Percentiles rank a stretch among this genome's conserved stretches.
Evolutionary conservation across 768 basidiomycete species (phyloP).

Genomic region (Kockovaella imperatae): DNA sequence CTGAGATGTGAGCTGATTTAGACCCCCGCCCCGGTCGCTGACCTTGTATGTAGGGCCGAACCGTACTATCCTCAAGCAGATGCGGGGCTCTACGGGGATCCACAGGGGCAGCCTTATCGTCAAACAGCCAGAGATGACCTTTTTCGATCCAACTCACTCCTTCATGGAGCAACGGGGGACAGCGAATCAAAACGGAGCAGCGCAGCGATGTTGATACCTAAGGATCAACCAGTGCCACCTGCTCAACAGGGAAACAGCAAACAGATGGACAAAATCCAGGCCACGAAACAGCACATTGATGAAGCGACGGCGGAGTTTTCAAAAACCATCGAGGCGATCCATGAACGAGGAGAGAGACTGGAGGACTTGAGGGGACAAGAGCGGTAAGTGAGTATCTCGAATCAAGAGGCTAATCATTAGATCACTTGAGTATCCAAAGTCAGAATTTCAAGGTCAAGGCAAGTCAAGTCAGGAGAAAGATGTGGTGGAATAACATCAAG

Average conservation of each 20-base stretch:
- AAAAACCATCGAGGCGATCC: constrained; percentile 17
- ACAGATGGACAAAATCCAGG: constrained; percentile 10
- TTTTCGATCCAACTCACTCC: too few species aligned
- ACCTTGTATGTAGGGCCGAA: constrained; percentile 3
- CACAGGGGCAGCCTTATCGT: too few species aligned
- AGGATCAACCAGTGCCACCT: too few species aligned
- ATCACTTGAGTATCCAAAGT: constrained; percentile 8
- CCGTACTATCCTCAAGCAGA: constrained; percentile 4
- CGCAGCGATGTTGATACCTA: too few species aligned
- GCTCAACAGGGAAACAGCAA: background rate
- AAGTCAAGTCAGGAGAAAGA: constrained; percentile 9
- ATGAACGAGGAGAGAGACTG: constrained; percentile 19
- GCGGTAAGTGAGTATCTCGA: constrained; percentile 15
- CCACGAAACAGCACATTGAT: constrained; percentile 10
- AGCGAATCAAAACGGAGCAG: too few species aligned
- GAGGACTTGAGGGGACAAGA: constrained; percentile 16
- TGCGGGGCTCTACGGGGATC: constrained; percentile 1
- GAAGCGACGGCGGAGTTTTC: constrained; percentile 6
- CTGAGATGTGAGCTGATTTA: too few species aligned
- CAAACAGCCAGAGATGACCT: too few species aligned
- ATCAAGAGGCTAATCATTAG: too few species aligned
- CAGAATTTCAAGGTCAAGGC: constrained; percentile 14
- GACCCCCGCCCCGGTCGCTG: too few species aligned
- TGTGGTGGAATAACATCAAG: constrained; percentile 34
- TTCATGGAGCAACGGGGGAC: background rate